These are phyloP conservation scores for Amyloporia xantha DNA, from an alignment of 768 basidiomycete genomes.

Conservation along the genomic window DNA sequence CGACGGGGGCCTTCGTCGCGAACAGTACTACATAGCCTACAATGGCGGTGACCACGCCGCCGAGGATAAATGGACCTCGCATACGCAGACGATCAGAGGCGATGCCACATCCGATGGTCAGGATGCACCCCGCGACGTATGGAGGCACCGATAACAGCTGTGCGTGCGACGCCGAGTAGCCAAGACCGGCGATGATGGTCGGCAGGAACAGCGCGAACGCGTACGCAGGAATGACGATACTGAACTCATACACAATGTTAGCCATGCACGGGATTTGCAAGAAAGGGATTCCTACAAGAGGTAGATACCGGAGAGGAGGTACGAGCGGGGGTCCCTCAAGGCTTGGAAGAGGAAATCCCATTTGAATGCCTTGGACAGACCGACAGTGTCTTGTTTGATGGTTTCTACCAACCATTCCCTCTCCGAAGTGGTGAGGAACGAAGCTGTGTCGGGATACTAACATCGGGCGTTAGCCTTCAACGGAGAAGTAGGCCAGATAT, in stretches of 20 bases:
- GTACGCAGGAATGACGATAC: conserved; percentile 27
- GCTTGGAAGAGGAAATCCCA: conserved; percentile 8
- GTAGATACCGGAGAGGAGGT: conserved; percentile 5
- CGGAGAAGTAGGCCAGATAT: no score
- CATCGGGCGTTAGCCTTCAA: not conserved
- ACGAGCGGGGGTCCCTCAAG: conserved; percentile 5
- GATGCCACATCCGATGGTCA: conserved; percentile 2
- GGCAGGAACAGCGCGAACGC: conserved; percentile 51
- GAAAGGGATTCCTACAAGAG: conserved; percentile 6
- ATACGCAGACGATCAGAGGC: conserved; percentile 5
- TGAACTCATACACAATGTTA: not conserved
- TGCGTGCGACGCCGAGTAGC: conserved; percentile 42
- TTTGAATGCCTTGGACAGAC: conserved; percentile 3
- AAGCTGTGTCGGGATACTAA: conserved; percentile 9
- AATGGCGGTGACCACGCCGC: conserved; percentile 1
- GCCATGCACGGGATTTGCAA: not conserved
- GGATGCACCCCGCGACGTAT: conserved; percentile 17
- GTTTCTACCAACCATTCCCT: conserved; percentile 8
- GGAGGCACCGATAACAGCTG: conserved; percentile 55
- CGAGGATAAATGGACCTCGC: conserved; percentile 7
- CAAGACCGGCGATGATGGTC: conserved; percentile 56
- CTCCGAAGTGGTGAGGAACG: conserved; percentile 8
- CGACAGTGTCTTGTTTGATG: conserved; percentile 5
- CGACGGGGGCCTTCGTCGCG: conserved; percentile 2
- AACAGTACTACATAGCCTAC: conserved; percentile 5